Evolutionary conservation across 257 asterid species (phyloP), one percentile per base, ranked within the genome.

Genomic region (Nicotiana tomentosiformis): DNA sequence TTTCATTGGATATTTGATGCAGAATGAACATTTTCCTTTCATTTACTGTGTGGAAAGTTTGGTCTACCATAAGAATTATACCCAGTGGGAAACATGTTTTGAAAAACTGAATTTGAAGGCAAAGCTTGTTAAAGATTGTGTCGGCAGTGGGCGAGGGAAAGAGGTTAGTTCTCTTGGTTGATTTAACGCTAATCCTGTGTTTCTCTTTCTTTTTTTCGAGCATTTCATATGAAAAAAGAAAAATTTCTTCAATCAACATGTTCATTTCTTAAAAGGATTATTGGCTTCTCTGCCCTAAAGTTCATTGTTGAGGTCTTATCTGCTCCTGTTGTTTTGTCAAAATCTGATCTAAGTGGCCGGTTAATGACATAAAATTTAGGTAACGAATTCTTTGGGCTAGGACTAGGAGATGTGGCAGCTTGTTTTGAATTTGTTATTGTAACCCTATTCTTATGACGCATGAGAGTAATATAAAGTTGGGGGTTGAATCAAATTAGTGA

Each of bases 31-130:
- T 84, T 94, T 94, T 77, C 98, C 98, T 39, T 92, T 92, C 85
- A 84, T 96, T 84, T 90, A 91, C 87, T 94, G 99, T 32, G 92
- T 96, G 84, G 99, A 96, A 84, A 90, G 39, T 9, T 89, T 92
- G 86, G 88, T 93, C 55, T 90, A 94, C 86, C 60, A 90, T 32
- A 78, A 86, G 69, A 91, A 92, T 49, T 91, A 93, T 83, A 84
- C 90, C 56, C 70, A 93, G 80, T 96, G 99, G 99, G 93, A 88
- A 26, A 91, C 96, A 35, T 96, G 99, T 84, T 96, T 87, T 51
- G 93, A 86, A 86, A 92, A 90, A 85, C 60, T 93, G 88, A 90
- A 89, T 65, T 90, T 93, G 95, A 97, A 93, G 85, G 83, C 91
- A 66, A 69, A 88, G 77, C 92, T 96, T 57, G 92, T 96, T 83